Base-by-base conservation (phyloP, 2,329 filamentous ascomycete genomes). In the Fusarium sp. region DNA sequence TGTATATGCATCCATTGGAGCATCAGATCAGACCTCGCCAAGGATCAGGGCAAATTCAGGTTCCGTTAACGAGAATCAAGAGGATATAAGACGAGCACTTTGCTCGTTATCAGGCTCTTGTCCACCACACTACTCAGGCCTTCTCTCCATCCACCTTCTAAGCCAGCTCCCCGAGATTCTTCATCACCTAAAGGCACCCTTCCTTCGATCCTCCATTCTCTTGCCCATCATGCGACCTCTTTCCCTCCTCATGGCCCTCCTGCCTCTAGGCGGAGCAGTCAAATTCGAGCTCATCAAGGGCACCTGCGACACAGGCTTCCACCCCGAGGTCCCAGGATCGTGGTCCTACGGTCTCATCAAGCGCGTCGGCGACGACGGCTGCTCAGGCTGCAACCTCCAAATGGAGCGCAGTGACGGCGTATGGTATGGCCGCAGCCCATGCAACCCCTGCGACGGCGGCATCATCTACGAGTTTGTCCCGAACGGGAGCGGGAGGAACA, bases 241-340 rank as follows among this genome's bases (percentile, higher is more conserved):
- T 36, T 13, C 29, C 13, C 8, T 36, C 5, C 31, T 54, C n/a
- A 13, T 54, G 29, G 31, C 50, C 31, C 50, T 54, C n/a, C 31
- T 54, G 14, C 31, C 50, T 54, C 29, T 38, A 2, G 31, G 50
- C 9, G 50, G 16, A 18, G 50, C 50, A 13, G 50, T 38, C 10
- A 18, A 54, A 20, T 54, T 54, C 18, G 50, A 54, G 6, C 50
- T 54, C 50, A 54, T 54, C 50, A 54, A 31, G 18, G 50, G 50
- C 18, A 25, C 33, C 18, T 54, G 50, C 50, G 50, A 54, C 13
- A 54, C 50, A 10, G 50, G 50, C 29, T 54, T 34, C 29, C 31
- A 34, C 8, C 50, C 50, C 6, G 18, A 23, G 5, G 50, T 54
- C 11, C 50, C 50, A 9, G 50, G 50, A 34, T 31, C 29, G 7